Evolutionary conservation across 495 filamentous ascomycete species (phyloP).

Genomic region (Neurospora intermedia): DNA sequence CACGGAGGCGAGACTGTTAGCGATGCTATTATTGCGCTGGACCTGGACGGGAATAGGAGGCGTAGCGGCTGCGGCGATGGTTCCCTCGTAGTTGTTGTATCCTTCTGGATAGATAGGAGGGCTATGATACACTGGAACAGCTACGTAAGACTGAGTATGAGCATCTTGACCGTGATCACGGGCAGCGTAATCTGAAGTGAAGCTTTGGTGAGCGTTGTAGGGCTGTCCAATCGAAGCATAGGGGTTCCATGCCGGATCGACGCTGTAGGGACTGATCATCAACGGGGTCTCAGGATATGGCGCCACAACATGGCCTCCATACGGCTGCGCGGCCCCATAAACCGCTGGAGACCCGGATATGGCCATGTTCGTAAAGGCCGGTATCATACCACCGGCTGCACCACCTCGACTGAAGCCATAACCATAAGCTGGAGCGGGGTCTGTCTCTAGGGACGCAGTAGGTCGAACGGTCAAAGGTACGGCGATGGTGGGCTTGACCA

Average conservation of each 20-base stretch:
- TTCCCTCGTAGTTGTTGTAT: neutral
- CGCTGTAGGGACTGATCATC: neutral
- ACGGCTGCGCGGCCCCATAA: neutral
- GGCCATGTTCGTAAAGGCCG: neutral
- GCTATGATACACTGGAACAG: neutral
- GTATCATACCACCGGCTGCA: neutral
- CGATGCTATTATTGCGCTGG: neutral
- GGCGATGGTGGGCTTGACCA: conserved; percentile 1
- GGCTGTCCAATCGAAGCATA: neutral
- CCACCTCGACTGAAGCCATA: neutral
- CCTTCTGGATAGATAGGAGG: neutral
- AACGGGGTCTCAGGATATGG: neutral
- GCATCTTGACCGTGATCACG: neutral
- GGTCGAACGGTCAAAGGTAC: neutral
- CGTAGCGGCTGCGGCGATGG: neutral
- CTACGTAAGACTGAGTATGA: neutral
- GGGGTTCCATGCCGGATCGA: neutral
- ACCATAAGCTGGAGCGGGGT: neutral
- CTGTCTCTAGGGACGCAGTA: neutral
- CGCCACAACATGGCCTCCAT: neutral
- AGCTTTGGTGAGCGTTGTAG: neutral
- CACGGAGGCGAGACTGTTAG: neutral
- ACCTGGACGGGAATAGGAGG: neutral
- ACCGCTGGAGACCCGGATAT: neutral
- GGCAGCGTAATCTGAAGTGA: neutral